These are phyloP conservation scores for Trifolium fragiferum DNA, from an alignment of 306 rosid species.

Conservation along the genomic window DNA sequence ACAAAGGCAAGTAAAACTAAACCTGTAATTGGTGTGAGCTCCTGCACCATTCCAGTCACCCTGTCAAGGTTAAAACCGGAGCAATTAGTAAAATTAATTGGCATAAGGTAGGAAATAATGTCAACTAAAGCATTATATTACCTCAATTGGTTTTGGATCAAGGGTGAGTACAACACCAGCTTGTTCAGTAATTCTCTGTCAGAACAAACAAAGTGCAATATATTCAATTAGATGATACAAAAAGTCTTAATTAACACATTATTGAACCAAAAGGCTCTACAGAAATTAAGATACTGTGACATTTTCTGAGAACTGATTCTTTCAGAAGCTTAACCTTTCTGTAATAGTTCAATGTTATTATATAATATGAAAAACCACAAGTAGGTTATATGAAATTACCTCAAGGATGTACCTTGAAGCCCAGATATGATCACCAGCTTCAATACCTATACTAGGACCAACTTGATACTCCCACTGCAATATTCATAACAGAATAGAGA, in stretches of 20 bases:
- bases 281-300: conserved; percentile 1
- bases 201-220: conserved; percentile 32
- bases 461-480: conserved; percentile 99
- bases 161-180: conserved; percentile 96
- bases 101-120: conserved; percentile 14
- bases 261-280: conserved; percentile 8
- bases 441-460: conserved; percentile 98
- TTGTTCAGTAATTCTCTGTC: conserved; percentile 98
- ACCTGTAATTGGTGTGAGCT: conserved; percentile 99
- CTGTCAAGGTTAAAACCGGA: conserved; percentile 50
- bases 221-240: conserved; percentile 24
- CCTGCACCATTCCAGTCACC: conserved; percentile 99
- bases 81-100: conserved; percentile 6
- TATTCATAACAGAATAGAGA: conserved; percentile 33
- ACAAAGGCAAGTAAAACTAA: conserved; percentile 16
- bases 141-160: conserved; percentile 99
- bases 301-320: conserved; percentile 1
- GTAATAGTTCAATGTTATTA: background rate
- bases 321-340: conserved; percentile 5
- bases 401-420: conserved; percentile 90
- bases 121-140: conserved; percentile 38
- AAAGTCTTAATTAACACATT: background rate
- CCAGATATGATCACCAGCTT: conserved; percentile 96
- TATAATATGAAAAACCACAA: conserved; percentile 12
- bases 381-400: conserved; percentile 61